These are phyloP conservation scores for Phyllosticta capitalensis DNA, from an alignment of 2,329 filamentous ascomycete species.

Conservation along the genomic window DNA sequence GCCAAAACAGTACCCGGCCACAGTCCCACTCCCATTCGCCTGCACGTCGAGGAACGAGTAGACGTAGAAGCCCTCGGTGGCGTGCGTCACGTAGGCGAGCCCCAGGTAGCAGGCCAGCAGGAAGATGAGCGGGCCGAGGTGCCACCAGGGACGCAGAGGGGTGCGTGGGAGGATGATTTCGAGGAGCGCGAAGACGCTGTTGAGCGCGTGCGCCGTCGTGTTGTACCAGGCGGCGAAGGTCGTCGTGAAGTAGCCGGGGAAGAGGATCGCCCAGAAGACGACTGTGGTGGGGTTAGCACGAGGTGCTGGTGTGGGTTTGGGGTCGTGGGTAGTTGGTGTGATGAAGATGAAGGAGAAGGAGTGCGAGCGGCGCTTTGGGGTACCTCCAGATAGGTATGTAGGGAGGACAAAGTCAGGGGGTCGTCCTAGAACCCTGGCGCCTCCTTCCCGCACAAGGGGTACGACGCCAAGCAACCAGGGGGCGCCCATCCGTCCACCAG, in stretches of 20 bases:
- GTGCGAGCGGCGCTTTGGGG: no score
- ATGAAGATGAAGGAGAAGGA: no score
- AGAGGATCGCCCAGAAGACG: conserved; percentile 35
- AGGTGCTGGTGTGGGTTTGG: neutral
- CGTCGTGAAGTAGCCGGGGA: conserved; percentile 23
- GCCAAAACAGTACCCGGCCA: conserved; percentile 55
- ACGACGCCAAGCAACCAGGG: neutral
- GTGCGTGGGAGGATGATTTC: conserved; percentile 64
- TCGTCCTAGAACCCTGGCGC: no score
- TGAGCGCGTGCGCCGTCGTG: conserved; percentile 65
- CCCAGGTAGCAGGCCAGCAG: conserved; percentile 62
- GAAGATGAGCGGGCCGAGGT: conserved; percentile 59
- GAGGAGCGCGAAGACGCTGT: conserved; percentile 63
- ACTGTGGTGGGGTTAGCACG: conserved; percentile 16
- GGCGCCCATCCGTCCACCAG: no score
- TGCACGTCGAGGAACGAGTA: conserved; percentile 65
- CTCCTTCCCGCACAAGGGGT: no score
- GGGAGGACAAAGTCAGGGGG: neutral
- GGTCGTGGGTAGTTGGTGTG: conserved; percentile 12
- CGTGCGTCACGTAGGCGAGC: conserved; percentile 63
- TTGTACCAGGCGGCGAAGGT: conserved; percentile 44
- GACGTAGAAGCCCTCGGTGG: conserved; percentile 62
- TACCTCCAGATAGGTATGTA: neutral
- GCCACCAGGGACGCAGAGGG: conserved; percentile 51
- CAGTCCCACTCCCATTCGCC: conserved; percentile 40